Evolutionary conservation across 108 stramenopile genomes (phyloP).

Genomic region (Conticribra guillardii): DNA sequence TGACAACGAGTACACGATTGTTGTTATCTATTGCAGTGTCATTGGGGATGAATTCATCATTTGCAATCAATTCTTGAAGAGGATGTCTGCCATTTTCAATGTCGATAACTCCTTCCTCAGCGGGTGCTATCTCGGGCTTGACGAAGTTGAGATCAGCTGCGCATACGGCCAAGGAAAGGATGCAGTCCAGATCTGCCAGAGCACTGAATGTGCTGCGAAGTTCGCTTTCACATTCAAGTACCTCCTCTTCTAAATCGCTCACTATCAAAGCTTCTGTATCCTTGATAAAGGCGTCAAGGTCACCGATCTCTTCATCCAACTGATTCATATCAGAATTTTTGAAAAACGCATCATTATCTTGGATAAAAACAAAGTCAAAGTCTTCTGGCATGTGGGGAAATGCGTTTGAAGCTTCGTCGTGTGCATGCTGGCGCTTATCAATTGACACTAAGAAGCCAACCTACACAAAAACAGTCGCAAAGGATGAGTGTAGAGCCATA

Average conservation of each 20-base stretch:
- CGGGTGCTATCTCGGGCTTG: constrained; percentile 68
- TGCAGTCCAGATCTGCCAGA: constrained; percentile 88
- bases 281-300: constrained; percentile 90
- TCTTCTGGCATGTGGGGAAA: constrained; percentile 72
- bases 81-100: constrained; percentile 94
- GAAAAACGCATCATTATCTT: constrained; percentile 86
- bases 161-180: constrained; percentile 84
- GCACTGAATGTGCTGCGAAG: constrained; percentile 83
- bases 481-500: not conserved
- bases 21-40: constrained; percentile 70
- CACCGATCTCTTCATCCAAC: constrained; percentile 91
- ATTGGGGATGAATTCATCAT: constrained; percentile 91
- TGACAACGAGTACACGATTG: constrained; percentile 80
- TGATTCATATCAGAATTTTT: constrained; percentile 80
- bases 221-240: constrained; percentile 83
- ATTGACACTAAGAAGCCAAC: constrained; percentile 89
- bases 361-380: constrained; percentile 75
- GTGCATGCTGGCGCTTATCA: constrained; percentile 56
- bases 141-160: constrained; percentile 86
- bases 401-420: constrained; percentile 46
- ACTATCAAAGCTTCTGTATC: constrained; percentile 88
- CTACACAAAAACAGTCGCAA: constrained; percentile 9
- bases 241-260: constrained; percentile 90
- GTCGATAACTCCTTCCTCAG: constrained; percentile 68
- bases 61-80: constrained; percentile 92